Base-by-base conservation (phyloP, 2,329 filamentous ascomycete species). In the Macrophomina tecta region DNA sequence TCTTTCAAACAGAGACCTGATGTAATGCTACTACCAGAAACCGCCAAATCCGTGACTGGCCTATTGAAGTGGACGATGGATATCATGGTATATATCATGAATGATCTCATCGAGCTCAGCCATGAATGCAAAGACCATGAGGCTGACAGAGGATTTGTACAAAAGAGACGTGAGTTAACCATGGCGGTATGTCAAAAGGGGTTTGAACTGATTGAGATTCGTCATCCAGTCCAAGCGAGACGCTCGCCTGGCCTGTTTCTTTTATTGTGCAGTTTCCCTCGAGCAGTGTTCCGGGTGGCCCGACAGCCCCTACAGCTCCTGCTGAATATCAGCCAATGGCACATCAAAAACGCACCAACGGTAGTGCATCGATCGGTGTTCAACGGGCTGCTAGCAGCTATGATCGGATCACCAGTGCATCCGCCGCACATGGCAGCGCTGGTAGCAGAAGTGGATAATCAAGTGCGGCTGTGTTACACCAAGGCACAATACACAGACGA, bases 11-110 rank as follows among this genome's bases (percentile, higher is more conserved):
- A 60, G 16, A 66, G 72, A 38, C 69, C 68, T 40, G 69, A 71
- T 49, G 62, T 68, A n/a, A 42, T 63, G 28, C 14, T 68, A 16
- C 69, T 66, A 30, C 45, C 72, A 88, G 92, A 94, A 74, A 87
- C 92, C 12, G 86, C 94, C 2, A 87, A 89, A 48, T 87, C 89
- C 52, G 81, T 96, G 11, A 86, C 89, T 5, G 91, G 92, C 28
- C 90, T 93, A 65, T 87, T 91, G 4, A 89, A 87, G 73, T 97
- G 94, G 94, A 87, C 87, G 0, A 83, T 93, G 42, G 90, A 94
- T 69, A 82, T 89, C 62, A 82, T 85, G 68, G 80, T 83, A 23
- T 88, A 83, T 72, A 78, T 88, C 34, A 73, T 88, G 48, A 84
- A 86, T 70, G 83, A 85, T 36, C 75, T 89, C 56, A 72, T 79